Percentiles rank a stretch among this genome's conserved stretches.
Conservation (phyloP, 495 filamentous ascomycete genomes). For the Neurospora sp. region DNA sequence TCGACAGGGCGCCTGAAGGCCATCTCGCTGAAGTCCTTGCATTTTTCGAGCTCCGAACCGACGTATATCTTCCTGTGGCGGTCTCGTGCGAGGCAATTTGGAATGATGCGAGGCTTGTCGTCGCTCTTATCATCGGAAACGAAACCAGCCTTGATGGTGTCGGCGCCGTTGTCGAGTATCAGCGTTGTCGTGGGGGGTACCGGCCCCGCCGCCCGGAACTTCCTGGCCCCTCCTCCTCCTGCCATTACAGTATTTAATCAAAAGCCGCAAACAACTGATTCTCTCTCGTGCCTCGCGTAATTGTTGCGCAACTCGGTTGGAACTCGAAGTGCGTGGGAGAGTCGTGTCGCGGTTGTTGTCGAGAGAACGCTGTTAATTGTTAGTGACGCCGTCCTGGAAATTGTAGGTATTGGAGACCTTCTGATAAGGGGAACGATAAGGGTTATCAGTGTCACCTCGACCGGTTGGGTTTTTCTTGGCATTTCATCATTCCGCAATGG, state of each 20-base stretch:
- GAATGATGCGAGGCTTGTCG: slow-evolving; percentile 55
- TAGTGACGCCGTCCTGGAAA: not conserved
- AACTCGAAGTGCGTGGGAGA: not conserved
- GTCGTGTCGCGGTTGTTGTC: not conserved
- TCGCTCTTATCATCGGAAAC: slow-evolving; percentile 34
- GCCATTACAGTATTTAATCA: slow-evolving; percentile 23
- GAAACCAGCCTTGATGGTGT: slow-evolving; percentile 89
- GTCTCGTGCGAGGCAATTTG: slow-evolving; percentile 80
- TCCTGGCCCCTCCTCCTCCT: slow-evolving; percentile 20
- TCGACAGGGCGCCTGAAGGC: slow-evolving; percentile 84
- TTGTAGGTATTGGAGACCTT: not conserved
- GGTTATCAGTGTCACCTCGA: not conserved
- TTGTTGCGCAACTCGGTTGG: not conserved
- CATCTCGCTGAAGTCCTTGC: slow-evolving; percentile 83
- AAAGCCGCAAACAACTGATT: not conserved
- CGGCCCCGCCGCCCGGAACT: slow-evolving; percentile 32
- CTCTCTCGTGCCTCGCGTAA: not conserved
- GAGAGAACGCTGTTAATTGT: not conserved
- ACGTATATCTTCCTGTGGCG: slow-evolving; percentile 70
- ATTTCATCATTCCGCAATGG: not conserved
- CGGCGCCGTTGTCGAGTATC: slow-evolving; percentile 88
- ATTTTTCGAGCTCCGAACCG: slow-evolving; percentile 68
- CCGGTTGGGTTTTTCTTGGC: not conserved
- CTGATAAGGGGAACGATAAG: not conserved
- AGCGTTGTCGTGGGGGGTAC: slow-evolving; percentile 56